phyloP scores from a whole-genome alignment of 1,284 basidiomycete species.

The Ustilago esculenta region DNA sequence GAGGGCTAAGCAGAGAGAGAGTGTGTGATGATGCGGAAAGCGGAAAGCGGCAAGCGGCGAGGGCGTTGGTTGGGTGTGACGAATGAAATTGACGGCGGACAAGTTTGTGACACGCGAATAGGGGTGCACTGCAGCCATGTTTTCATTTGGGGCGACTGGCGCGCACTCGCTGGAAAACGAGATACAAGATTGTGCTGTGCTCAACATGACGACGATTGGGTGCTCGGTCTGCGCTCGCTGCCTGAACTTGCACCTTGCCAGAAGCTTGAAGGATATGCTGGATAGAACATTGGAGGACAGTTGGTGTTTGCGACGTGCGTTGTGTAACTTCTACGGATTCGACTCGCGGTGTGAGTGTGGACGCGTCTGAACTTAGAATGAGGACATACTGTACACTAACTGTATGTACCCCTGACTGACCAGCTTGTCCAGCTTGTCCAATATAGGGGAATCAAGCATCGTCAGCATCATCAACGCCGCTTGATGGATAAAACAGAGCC shows the following conservation, averaged over 20 bases:
- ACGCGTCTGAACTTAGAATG: too few relatives aligned
- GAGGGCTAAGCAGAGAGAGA: neutral
- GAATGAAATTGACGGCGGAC: neutral
- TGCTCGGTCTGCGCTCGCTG: too few relatives aligned
- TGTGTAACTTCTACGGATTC: too few relatives aligned
- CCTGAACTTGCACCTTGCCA: neutral
- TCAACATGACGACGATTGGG: too few relatives aligned
- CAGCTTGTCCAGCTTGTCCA: too few relatives aligned
- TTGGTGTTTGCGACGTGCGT: constrained; percentile 7
- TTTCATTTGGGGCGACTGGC: neutral
- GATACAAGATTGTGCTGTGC: too few relatives aligned
- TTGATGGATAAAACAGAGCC: constrained; percentile 14
- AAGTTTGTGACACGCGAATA: constrained; percentile 11
- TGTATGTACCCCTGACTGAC: constrained; percentile 30
- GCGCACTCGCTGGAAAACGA: neutral
- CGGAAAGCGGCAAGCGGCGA: neutral
- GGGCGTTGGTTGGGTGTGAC: too few relatives aligned
- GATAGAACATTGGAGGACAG: constrained; percentile 3
- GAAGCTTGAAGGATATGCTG: neutral
- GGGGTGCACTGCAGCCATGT: constrained; percentile 24
- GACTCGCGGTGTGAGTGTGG: too few relatives aligned
- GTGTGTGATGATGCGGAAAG: neutral
- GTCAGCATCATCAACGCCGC: too few relatives aligned
- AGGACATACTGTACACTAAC: too few relatives aligned
- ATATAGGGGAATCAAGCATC: too few relatives aligned